Conservation (phyloP, 192 early-diverging fungal species). For the Globomyces pollinis-pini region DNA sequence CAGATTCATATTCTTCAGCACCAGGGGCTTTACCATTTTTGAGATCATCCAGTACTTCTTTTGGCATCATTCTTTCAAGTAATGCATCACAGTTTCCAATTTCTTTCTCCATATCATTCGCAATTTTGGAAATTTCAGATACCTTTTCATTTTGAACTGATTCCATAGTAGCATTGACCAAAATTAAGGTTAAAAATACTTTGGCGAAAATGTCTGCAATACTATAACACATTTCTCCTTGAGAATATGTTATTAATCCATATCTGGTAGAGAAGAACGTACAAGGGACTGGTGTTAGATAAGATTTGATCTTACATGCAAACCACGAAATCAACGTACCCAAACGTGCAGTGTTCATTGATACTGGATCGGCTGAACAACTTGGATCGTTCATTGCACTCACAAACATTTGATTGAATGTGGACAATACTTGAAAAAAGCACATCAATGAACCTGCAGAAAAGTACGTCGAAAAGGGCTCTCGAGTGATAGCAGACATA, state of each 20-base stretch:
- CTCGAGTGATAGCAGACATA: slow-evolving; percentile 13
- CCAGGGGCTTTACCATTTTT: slow-evolving; percentile 27
- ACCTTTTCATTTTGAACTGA: slow-evolving; percentile 27
- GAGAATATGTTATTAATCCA: slow-evolving; percentile 15
- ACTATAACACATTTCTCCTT: slow-evolving; percentile 18
- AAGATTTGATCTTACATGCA: not conserved
- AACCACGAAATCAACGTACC: not conserved
- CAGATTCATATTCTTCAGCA: slow-evolving; percentile 26
- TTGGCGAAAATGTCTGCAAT: slow-evolving; percentile 29
- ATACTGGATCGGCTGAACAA: slow-evolving; percentile 10
- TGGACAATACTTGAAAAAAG: slow-evolving; percentile 15
- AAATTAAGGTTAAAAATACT: slow-evolving; percentile 27
- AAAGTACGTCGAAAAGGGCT: slow-evolving; percentile 17
- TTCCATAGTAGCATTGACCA: slow-evolving; percentile 36
- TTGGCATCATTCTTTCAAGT: slow-evolving; percentile 14
- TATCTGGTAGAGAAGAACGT: not conserved
- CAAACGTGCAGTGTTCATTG: not conserved
- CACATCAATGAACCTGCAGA: not conserved
- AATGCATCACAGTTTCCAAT: slow-evolving; percentile 15
- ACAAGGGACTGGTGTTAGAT: not conserved
- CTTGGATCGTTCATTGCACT: slow-evolving; percentile 17
- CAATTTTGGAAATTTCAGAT: slow-evolving; percentile 14
- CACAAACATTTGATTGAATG: slow-evolving; percentile 13
- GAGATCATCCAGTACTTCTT: slow-evolving; percentile 21
- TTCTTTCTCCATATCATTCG: slow-evolving; percentile 23